Evolutionary conservation across 2,329 filamentous ascomycete species (phyloP), one percentile per base, ranked within the genome.

Genomic region (Xylaria sp.): DNA sequence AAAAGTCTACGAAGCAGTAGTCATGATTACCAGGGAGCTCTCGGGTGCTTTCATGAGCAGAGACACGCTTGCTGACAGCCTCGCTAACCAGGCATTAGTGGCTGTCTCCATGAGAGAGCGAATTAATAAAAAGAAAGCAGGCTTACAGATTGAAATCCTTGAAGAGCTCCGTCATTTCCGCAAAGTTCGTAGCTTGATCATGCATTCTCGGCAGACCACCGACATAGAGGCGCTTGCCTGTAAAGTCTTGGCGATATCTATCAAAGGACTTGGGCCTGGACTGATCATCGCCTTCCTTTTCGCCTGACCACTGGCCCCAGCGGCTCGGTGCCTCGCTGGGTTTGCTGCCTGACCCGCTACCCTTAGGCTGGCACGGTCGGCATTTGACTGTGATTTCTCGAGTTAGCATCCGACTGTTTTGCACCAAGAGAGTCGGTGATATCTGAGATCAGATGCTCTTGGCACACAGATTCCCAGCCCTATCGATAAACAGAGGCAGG

Each of bases 1-100:
- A 81, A 65, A 91, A 85, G 74, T 91, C 89, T n/a, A 91, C 87
- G 68, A 91, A 91, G 73, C 88, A 88, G 78, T 89, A 91, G 79
- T 91, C 86, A 75, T 89, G 84, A 71, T 88, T 85, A 37, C 87
- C 88, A 0, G 83, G 81, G 50, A 82, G 81, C n/a, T 81, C 78
- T 32, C 81, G 82, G 67, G 84, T 90, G 75, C 79, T 88, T 75
- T 81, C 88, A 76, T 83, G 89, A 70, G 85, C 88, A 56, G 84
- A 90, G 82, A 87, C 91, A 20, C 84, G 80, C 73, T 86, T 86
- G 72, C 84, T 82, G 56, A 86, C 82, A 7, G 75, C 74, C 48
- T 78, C 71, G 7, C 75, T 80, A 54, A n/a, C 63, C 41, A 41
- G n/a, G 28, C 51, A 48, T 73, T 64, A 75, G 68, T 37, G 9